phyloP scores from a whole-genome alignment of 2,329 filamentous ascomycete genomes.

The Ascomycota sp. region DNA sequence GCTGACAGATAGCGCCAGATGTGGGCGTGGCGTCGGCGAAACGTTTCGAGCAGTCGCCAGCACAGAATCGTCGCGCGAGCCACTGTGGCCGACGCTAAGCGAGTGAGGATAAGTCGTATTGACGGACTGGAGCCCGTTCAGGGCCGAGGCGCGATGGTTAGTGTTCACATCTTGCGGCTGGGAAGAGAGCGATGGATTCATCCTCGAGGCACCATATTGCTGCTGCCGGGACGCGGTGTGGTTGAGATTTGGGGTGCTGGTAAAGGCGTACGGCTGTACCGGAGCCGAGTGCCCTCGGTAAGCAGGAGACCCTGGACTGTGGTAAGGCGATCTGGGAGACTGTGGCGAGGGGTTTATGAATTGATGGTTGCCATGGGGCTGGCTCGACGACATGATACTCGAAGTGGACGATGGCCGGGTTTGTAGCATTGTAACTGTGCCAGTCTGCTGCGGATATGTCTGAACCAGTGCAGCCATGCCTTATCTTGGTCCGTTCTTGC shows the following conservation, averaged over 20 bases:
- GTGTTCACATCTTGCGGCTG: slow-evolving; percentile 7
- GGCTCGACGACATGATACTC: slow-evolving; percentile 26
- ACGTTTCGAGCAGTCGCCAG: slow-evolving; percentile 22
- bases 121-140: slow-evolving; percentile 18
- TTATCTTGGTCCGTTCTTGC: slow-evolving; percentile 13
- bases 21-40: slow-evolving; percentile 18
- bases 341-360: slow-evolving; percentile 21
- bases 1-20: slow-evolving; percentile 19
- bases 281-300: slow-evolving; percentile 37
- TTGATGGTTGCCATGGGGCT: slow-evolving; percentile 27
- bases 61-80: slow-evolving; percentile 31
- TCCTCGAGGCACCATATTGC: slow-evolving; percentile 23
- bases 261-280: slow-evolving; percentile 61
- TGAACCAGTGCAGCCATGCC: slow-evolving; percentile 75
- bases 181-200: slow-evolving; percentile 22
- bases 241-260: slow-evolving; percentile 44
- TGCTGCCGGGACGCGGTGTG: slow-evolving; percentile 31
- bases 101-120: slow-evolving; percentile 18
- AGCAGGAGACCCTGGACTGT: slow-evolving; percentile 16
- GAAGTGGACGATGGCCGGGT: slow-evolving; percentile 40
- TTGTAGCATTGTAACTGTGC: slow-evolving; percentile 57
- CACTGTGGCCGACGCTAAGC: slow-evolving; percentile 15
- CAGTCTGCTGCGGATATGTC: slow-evolving; percentile 56
- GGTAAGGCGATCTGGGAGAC: slow-evolving; percentile 11
- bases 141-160: slow-evolving; percentile 5